Base-by-base conservation (phyloP, 169 alveolate genomes). In the Plasmodium yoelii region DNA sequence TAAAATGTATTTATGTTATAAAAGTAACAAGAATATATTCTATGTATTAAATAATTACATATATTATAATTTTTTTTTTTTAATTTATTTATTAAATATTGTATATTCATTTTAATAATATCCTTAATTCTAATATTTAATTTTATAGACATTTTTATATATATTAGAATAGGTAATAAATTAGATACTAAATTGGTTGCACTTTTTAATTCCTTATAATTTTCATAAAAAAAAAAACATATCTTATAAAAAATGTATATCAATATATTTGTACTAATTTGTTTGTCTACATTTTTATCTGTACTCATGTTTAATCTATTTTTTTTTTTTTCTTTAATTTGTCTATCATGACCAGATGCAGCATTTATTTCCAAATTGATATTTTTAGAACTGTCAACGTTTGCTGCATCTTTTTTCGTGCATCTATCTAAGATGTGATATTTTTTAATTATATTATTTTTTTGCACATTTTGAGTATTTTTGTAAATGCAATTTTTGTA, bases 21-120 rank as follows among this genome's bases (percentile, higher is more conserved):
- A 59, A 28, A 39, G 60, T 64, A 64, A 60, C 72, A 80, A 5
- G 90, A 65, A 65, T 8, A 51, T 24, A 80, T 80, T 53, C 80
- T 64, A 51, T 80, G 90, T 34, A 80, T 80, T 24, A 80, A 70
- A 10, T 65, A 22, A 57, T 80, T 80, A 18, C 90, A 64, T 39
- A 80, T 9, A 26, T 80, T 80, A n/a, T 28, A 65, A 44, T 80
- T 80, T 59, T 64, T 51, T 57, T 53, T 44, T 47, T 24, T 64
- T 28, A 80, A 51, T 9, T 24, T 18, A 22, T 80, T 26, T 24
- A 80, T 64, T 24, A 80, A 24, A 2, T 65, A 22, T 34, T 51
- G 3, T 65, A 80, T 51, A 24, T 80, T 44, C n/a, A 80, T 19
- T 60, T 80, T 80, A 6, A 80, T 64, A 22, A 80, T 70, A 5